Evolutionary conservation across 768 basidiomycete species (phyloP), one percentile per base, ranked within the genome.

Genomic region (Tylopilus cervinicoccineus): DNA sequence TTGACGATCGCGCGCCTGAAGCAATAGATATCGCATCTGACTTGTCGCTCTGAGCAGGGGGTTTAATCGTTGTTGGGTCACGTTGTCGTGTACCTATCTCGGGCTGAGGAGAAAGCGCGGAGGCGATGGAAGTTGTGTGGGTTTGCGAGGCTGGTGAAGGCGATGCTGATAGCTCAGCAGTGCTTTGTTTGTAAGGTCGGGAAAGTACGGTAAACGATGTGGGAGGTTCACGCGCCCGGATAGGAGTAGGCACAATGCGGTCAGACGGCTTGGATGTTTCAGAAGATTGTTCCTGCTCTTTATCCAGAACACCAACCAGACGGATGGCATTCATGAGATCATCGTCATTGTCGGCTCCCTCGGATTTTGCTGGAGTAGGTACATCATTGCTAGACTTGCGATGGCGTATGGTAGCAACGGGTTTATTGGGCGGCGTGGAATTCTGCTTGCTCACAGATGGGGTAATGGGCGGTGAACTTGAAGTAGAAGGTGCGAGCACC

Each of bases 171-270:
- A 48, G 45, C 17, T 62, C 67, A 7, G 39, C 43, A 1, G 38
- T 55, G 13, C 64, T 68, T 8, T 57, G 70, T 43, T 62, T 60
- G 24, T 77, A 61, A 40, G 72, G 68, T 19, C 83, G 67, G 17
- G 81, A 83, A 2, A 78, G 80, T 38, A 84, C 83, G 50, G 78
- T 79, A 57, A 84, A 84, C 23, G 80, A 70, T 7, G 79, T 75
- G 10, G 74, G 74, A 5, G 81, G 77, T 39, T 76, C 67, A 27
- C 80, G 74, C 57, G 75, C 71, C 52, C 76, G 79, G 52, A 84
- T 83, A 20, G 76, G 76, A 40, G 82, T 83, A 9, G 83, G 83
- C 17, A 77, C 55, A 16, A 68, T 67, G 29, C 50, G 57, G 22
- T 67, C 48, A 39, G 51, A 47, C 19, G 46, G 43, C 26, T 36